phyloP scores from a whole-genome alignment of 140 eudicot species.

The Ambrosia hybrid region DNA sequence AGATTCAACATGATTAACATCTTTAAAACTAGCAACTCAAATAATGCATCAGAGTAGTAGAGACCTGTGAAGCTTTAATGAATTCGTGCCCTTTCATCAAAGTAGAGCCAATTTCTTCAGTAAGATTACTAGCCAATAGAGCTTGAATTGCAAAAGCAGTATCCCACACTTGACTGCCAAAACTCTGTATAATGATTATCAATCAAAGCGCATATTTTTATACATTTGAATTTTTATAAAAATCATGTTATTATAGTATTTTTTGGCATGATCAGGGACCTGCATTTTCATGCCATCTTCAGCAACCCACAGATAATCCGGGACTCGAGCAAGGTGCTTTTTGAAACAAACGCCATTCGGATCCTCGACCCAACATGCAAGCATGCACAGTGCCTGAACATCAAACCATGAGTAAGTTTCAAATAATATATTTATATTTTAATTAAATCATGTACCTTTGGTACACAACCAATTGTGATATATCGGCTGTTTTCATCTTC shows the following conservation, averaged over 20 bases:
- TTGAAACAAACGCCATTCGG: slow-evolving; percentile 73
- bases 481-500: slow-evolving; percentile 57
- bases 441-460: slow-evolving; percentile 28
- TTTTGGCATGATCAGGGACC: slow-evolving; percentile 36
- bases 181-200: slow-evolving; percentile 45
- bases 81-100: slow-evolving; percentile 66
- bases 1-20: too few relatives aligned
- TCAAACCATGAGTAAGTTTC: neutral
- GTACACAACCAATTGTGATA: slow-evolving; percentile 50
- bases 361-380: slow-evolving; percentile 84
- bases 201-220: neutral
- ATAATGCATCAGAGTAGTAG: neutral
- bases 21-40: too few relatives aligned
- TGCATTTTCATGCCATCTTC: slow-evolving; percentile 97
- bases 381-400: slow-evolving; percentile 56
- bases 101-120: slow-evolving; percentile 50
- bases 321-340: slow-evolving; percentile 68
- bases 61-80: slow-evolving; percentile 75
- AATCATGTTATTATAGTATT: slow-evolving; percentile 1
- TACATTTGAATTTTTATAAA: slow-evolving; percentile 13
- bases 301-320: slow-evolving; percentile 79
- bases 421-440: neutral
- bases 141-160: slow-evolving; percentile 67
- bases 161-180: slow-evolving; percentile 80
- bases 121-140: slow-evolving; percentile 46